Conservation (phyloP, 2,329 filamentous ascomycete genomes). For the Emmonsiellopsis sp. region DNA sequence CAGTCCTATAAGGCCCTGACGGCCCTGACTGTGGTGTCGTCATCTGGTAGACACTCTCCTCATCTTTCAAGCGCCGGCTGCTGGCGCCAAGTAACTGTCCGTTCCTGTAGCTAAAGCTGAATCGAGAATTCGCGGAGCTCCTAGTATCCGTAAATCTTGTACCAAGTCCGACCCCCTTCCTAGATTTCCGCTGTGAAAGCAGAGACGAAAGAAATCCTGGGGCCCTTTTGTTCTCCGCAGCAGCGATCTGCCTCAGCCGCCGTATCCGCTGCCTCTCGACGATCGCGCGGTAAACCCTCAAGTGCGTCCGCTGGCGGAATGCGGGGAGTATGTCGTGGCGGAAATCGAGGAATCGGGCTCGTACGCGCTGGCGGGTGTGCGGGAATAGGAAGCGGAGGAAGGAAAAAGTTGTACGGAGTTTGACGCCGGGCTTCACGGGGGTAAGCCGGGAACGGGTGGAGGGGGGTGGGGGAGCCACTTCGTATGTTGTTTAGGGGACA, state of each 20-base stretch:
- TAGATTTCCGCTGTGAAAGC: background rate
- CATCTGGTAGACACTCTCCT: background rate
- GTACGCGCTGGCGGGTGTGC: slow-evolving; percentile 52
- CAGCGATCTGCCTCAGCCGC: slow-evolving; percentile 34
- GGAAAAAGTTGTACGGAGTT: slow-evolving; percentile 15
- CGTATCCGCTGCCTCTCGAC: slow-evolving; percentile 53
- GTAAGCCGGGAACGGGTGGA: background rate
- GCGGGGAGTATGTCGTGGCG: slow-evolving; percentile 65
- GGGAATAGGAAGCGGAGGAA: slow-evolving; percentile 55
- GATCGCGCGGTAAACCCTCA: slow-evolving; percentile 65
- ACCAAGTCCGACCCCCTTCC: background rate
- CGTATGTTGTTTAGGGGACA: background rate
- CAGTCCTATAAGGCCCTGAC: background rate
- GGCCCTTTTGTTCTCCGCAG: background rate
- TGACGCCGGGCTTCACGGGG: background rate
- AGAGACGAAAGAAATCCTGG: background rate
- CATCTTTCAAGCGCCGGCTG: slow-evolving; percentile 1
- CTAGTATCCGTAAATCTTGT: background rate
- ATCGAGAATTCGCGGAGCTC: background rate
- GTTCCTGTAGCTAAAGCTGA: background rate
- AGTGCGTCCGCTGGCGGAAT: slow-evolving; percentile 62
- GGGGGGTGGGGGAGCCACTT: slow-evolving; percentile 8
- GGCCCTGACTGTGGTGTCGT: background rate
- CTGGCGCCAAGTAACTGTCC: background rate
- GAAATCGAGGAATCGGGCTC: slow-evolving; percentile 58